Evolutionary conservation across 1,139 yeast species (phyloP).

Genomic region (Hansenula sp.): DNA sequence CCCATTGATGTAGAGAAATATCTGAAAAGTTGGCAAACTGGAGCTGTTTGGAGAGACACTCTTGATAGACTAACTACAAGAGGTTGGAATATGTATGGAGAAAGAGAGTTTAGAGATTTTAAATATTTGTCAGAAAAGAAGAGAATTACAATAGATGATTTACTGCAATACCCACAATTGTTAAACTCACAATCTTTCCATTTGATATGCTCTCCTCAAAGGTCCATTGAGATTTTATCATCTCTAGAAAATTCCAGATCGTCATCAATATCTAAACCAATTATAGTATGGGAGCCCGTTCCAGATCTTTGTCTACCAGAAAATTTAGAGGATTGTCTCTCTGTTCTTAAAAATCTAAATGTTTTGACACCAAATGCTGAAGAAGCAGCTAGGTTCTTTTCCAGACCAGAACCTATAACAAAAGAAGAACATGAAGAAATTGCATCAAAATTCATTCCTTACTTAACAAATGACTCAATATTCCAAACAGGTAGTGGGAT

Average conservation of each 20-base stretch:
- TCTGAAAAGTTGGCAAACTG: conserved; percentile 60
- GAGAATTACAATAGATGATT: conserved; percentile 60
- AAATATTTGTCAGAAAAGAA: conserved; percentile 58
- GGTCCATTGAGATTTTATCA: conserved; percentile 48
- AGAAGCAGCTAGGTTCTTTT: conserved; percentile 67
- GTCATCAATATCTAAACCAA: conserved; percentile 29
- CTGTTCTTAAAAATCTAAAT: conserved; percentile 45
- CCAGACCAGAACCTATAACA: conserved; percentile 38
- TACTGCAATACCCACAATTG: conserved; percentile 36
- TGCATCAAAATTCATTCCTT: conserved; percentile 37
- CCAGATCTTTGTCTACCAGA: conserved; percentile 68
- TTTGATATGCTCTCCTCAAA: conserved; percentile 66
- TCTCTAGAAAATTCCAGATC: conserved; percentile 24
- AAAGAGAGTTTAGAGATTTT: conserved; percentile 55
- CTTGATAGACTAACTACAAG: conserved; percentile 61
- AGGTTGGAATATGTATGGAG: conserved; percentile 75
- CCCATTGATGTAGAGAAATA: conserved; percentile 46
- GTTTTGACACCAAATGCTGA: conserved; percentile 80
- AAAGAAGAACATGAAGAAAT: conserved; percentile 37
- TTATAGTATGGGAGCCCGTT: conserved; percentile 79
- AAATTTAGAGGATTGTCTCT: conserved; percentile 37
- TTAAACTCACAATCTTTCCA: conserved; percentile 52
- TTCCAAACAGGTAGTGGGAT: conserved; percentile 37
- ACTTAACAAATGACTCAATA: conserved; percentile 31
- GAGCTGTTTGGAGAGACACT: conserved; percentile 51